A percentile compares a stretch with the other conserved stretches of the same genome.
These are phyloP conservation scores for Pythium sukuiense DNA, from an alignment of 352 stramenopile genomes.

Conservation along the genomic window DNA sequence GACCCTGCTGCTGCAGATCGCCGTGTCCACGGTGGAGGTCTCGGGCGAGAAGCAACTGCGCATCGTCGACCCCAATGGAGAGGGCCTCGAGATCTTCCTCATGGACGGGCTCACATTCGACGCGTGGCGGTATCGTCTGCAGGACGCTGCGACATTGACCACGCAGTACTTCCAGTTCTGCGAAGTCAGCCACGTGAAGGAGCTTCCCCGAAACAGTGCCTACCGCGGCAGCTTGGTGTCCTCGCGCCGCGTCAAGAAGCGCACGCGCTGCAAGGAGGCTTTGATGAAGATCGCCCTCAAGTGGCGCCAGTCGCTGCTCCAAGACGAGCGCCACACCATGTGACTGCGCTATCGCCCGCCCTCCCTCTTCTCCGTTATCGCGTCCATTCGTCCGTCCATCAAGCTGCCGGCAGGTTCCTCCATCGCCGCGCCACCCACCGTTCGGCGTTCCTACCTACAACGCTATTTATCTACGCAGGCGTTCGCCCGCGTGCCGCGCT, in stretches of 20 bases:
- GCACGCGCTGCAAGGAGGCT: constrained; percentile 44
- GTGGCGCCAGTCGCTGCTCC: constrained; percentile 31
- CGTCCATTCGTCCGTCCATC: neutral
- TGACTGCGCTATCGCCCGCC: neutral
- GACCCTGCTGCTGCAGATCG: constrained; percentile 75
- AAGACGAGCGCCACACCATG: constrained; percentile 25
- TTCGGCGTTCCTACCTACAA: neutral
- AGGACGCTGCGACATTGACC: constrained; percentile 61
- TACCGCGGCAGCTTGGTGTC: constrained; percentile 73
- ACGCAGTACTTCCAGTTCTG: constrained; percentile 65
- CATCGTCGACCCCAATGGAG: constrained; percentile 72
- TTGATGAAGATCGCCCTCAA: constrained; percentile 41
- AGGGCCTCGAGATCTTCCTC: constrained; percentile 76
- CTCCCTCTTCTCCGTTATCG: neutral
- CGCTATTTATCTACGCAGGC: constrained; percentile 4
- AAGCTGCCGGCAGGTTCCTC: neutral
- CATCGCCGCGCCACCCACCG: neutral
- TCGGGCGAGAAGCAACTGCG: constrained; percentile 65
- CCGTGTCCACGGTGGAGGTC: constrained; percentile 63
- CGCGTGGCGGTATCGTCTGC: constrained; percentile 52
- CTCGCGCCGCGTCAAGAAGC: constrained; percentile 56
- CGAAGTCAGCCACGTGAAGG: constrained; percentile 44
- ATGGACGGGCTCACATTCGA: constrained; percentile 51
- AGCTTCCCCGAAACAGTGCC: constrained; percentile 55
- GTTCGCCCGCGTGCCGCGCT: constrained; percentile 2